A percentile compares a stretch with the other conserved stretches of the same genome.
Evolutionary conservation across 2,329 filamentous ascomycete species (phyloP).

Genomic region (Ceratocystiopsis sp.): DNA sequence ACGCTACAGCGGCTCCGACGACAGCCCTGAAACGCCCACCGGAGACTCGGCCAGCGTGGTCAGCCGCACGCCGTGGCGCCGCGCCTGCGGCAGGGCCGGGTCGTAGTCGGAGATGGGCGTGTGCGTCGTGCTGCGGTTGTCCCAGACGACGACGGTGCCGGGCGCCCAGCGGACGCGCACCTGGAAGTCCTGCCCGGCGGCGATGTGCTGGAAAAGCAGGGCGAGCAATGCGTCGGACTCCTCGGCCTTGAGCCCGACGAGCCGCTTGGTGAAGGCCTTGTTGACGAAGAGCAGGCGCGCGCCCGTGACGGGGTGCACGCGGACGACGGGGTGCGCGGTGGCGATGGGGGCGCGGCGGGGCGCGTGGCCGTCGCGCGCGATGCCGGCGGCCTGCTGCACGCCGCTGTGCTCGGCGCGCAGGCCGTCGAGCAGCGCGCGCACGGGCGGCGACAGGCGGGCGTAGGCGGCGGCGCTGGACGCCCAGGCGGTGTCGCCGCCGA

Average conservation of each 20-base stretch:
- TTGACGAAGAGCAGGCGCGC: slow-evolving; percentile 76
- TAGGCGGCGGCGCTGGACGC: slow-evolving; percentile 20
- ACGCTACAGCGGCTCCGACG: slow-evolving; percentile 10
- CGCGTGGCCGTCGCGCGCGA: slow-evolving; percentile 16
- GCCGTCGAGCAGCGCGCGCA: slow-evolving; percentile 18
- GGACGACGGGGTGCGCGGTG: slow-evolving; percentile 58
- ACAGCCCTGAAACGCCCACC: slow-evolving; percentile 19
- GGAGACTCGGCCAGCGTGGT: slow-evolving; percentile 23
- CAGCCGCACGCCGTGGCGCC: slow-evolving; percentile 24
- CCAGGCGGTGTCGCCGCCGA: slow-evolving; percentile 21
- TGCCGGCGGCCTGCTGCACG: slow-evolving; percentile 18
- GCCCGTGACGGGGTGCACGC: slow-evolving; percentile 65
- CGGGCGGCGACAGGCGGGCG: slow-evolving; percentile 17
- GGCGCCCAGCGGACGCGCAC: slow-evolving; percentile 48
- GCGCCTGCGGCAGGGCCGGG: slow-evolving; percentile 21
- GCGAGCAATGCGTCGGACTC: slow-evolving; percentile 51
- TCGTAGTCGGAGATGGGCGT: slow-evolving; percentile 28
- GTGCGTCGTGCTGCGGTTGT: slow-evolving; percentile 38
- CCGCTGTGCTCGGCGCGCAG: slow-evolving; percentile 21
- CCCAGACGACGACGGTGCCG: slow-evolving; percentile 51
- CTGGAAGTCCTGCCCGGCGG: slow-evolving; percentile 46
- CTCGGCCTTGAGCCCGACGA: slow-evolving; percentile 48
- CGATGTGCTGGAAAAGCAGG: slow-evolving; percentile 45
- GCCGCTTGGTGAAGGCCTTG: slow-evolving; percentile 36
- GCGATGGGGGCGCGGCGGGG: slow-evolving; percentile 32